phyloP scores from a whole-genome alignment of 805 yeast genomes.

The Lipomyces yamadae region DNA sequence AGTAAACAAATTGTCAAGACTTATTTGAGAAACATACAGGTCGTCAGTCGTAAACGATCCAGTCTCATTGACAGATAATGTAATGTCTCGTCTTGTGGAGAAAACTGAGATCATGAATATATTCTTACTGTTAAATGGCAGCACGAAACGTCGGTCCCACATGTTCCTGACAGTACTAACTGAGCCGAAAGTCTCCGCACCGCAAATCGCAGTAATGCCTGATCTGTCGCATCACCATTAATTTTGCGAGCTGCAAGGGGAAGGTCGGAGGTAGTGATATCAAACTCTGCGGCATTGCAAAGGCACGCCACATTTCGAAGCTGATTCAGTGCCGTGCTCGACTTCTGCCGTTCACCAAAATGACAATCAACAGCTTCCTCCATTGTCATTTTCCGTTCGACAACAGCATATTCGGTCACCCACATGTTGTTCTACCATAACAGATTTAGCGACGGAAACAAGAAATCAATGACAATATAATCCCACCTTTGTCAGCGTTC shows the following conservation, averaged over 20 bases:
- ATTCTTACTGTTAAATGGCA: conserved; percentile 54
- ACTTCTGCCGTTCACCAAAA: not conserved
- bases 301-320: conserved; percentile 8
- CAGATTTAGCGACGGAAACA: not conserved
- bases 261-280: conserved; percentile 18
- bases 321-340: not conserved
- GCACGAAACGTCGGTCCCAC: conserved; percentile 43
- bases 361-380: not conserved
- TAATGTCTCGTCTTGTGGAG: not conserved
- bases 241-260: conserved; percentile 35
- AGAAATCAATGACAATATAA: too few species aligned
- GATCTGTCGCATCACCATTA: conserved; percentile 58
- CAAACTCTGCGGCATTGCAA: conserved; percentile 39
- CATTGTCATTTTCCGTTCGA: conserved; percentile 1
- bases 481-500: conserved; percentile 49
- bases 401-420: conserved; percentile 1
- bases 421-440: conserved; percentile 9
- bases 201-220: conserved; percentile 51
- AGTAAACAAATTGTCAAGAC: too few species aligned
- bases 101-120: conserved; percentile 44
- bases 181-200: conserved; percentile 40
- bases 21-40: too few species aligned
- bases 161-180: not conserved
- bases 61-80: conserved; percentile 1
- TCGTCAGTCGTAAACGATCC: conserved; percentile 5